A percentile compares a stretch with the other conserved stretches of the same genome.
Conservation (phyloP, 2,329 filamentous ascomycete species). For the Hymenoscyphus repandus region DNA sequence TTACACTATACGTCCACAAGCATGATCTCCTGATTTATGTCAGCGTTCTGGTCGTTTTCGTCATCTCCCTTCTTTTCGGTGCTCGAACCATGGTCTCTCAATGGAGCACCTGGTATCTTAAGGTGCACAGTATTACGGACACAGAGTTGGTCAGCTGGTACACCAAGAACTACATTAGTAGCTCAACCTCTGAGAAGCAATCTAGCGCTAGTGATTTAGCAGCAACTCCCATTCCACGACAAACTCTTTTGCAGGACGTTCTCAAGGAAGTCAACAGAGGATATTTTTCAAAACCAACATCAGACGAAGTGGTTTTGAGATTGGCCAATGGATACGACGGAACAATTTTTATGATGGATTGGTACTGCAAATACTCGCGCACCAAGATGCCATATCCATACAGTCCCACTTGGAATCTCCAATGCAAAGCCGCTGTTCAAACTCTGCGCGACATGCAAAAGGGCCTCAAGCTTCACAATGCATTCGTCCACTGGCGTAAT, state of each 20-base stretch:
- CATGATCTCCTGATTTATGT: conserved; percentile 54
- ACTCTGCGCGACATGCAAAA: conserved; percentile 48
- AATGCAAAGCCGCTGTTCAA: conserved; percentile 48
- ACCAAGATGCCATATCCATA: conserved; percentile 23
- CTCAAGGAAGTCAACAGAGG: conserved; percentile 31
- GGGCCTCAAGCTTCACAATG: conserved; percentile 49
- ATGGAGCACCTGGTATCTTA: conserved; percentile 54
- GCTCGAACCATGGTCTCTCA: conserved; percentile 48
- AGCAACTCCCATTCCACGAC: conserved; percentile 27
- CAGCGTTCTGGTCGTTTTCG: conserved; percentile 46
- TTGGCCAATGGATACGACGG: conserved; percentile 41
- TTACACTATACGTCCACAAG: conserved; percentile 46
- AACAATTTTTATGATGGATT: conserved; percentile 33
- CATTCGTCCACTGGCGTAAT: conserved; percentile 53
- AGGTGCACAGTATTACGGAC: conserved; percentile 44
- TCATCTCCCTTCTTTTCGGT: conserved; percentile 44
- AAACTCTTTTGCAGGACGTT: conserved; percentile 28
- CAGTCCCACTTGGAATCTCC: conserved; percentile 52
- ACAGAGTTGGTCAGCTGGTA: conserved; percentile 46
- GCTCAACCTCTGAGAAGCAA: conserved; percentile 29
- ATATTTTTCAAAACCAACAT: conserved; percentile 38
- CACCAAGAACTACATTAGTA: conserved; percentile 25
- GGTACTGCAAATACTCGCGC: conserved; percentile 38
- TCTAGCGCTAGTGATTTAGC: conserved; percentile 9
- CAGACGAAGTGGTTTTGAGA: conserved; percentile 42